Evolutionary conservation across 1,284 basidiomycete species (phyloP).

Genomic region (Cutaneotrichosporon sp.): DNA sequence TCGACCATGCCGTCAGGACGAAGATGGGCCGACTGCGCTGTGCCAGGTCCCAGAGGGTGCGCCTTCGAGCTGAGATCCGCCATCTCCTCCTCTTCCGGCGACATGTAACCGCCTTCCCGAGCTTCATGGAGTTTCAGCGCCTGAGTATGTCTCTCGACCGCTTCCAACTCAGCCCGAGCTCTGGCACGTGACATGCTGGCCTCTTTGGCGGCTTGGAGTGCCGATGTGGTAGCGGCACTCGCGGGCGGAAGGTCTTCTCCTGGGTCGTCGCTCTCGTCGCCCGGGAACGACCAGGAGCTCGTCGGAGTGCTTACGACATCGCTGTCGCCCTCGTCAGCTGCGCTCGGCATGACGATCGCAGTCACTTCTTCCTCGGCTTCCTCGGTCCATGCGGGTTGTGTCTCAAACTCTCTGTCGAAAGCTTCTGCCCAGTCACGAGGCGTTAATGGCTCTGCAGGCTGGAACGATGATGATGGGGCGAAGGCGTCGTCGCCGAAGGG

Average conservation of each 20-base stretch:
- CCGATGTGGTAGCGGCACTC: background rate
- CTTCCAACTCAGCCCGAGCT: background rate
- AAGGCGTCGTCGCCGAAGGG: slow-evolving; percentile 46
- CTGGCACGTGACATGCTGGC: background rate
- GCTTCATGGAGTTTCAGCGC: background rate
- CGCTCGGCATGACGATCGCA: slow-evolving; percentile 1
- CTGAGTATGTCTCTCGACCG: background rate
- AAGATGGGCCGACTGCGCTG: slow-evolving; percentile 34
- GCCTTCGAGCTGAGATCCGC: background rate
- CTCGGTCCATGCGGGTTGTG: slow-evolving; percentile 4
- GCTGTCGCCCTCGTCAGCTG: slow-evolving; percentile 14
- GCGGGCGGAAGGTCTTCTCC: slow-evolving; percentile 41
- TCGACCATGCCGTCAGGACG: slow-evolving; percentile 37
- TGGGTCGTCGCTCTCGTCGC: slow-evolving; percentile 31
- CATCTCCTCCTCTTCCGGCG: slow-evolving; percentile 4
- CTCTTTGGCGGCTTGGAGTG: background rate
- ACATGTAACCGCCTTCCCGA: background rate
- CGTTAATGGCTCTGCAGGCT: slow-evolving; percentile 27
- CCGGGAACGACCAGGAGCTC: slow-evolving; percentile 35
- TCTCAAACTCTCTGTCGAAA: slow-evolving; percentile 37
- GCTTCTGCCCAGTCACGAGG: slow-evolving; percentile 45
- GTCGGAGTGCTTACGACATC: slow-evolving; percentile 16
- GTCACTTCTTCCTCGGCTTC: slow-evolving; percentile 6
- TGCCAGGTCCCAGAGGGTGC: slow-evolving; percentile 45
- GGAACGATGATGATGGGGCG: slow-evolving; percentile 9